These are phyloP conservation scores for Talaromyces sp. DNA, from an alignment of 2,329 filamentous ascomycete genomes.

Conservation along the genomic window DNA sequence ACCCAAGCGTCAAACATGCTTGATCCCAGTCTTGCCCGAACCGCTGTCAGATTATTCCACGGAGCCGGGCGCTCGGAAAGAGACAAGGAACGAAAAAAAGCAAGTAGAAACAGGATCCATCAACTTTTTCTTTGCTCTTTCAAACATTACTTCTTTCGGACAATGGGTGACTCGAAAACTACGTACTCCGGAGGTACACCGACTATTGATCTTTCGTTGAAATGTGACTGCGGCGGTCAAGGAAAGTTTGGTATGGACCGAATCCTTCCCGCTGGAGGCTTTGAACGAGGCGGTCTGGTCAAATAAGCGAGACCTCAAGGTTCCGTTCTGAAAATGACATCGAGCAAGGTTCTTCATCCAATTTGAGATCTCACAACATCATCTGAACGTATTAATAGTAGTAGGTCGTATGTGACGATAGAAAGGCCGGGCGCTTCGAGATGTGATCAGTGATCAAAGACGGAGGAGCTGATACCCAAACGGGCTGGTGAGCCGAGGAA, in stretches of 20 bases:
- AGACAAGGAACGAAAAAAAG: neutral
- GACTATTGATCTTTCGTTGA: neutral
- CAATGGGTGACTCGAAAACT: neutral
- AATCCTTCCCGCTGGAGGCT: neutral
- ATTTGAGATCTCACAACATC: neutral
- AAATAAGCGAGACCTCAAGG: neutral
- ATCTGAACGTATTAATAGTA: neutral
- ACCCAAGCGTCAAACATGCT: neutral
- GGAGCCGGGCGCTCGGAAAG: neutral
- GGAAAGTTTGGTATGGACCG: neutral
- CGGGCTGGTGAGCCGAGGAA: slow-evolving; percentile 7
- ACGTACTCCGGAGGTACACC: neutral
- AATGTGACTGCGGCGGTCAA: neutral
- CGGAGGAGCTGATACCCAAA: slow-evolving; percentile 4
- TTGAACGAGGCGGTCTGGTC: slow-evolving; percentile 4
- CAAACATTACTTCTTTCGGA: neutral
- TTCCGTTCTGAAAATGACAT: neutral
- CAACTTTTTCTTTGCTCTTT: neutral
- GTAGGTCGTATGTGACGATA: neutral
- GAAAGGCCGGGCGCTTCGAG: neutral
- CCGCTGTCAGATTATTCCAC: neutral
- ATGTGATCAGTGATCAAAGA: neutral
- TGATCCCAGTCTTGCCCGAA: neutral
- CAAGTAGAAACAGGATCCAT: neutral
- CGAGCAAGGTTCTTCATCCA: neutral